Conservation (phyloP, 768 basidiomycete species). For the Fibroporia radiculosa region DNA sequence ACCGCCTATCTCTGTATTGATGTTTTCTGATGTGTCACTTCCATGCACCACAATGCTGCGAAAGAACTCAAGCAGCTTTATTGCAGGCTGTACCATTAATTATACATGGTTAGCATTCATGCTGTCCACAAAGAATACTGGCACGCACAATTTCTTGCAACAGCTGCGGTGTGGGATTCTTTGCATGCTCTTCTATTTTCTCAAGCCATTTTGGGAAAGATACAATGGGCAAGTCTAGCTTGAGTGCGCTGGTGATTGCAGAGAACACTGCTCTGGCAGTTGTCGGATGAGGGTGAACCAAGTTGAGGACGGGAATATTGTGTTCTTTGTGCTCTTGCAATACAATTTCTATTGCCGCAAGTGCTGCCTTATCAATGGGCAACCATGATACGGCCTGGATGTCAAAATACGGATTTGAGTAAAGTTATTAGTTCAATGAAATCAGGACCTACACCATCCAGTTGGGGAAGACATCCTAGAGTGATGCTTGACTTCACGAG, state of each 20-base stretch:
- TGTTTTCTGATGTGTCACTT: not conserved
- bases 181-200: not conserved
- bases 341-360: conserved; percentile 7
- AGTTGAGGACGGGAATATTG: conserved; percentile 10
- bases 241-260: not conserved
- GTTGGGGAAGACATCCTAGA: conserved; percentile 4
- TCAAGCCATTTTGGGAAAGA: not conserved
- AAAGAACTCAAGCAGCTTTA: conserved; percentile 2
- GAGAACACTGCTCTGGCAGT: conserved; percentile 1
- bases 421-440: not conserved
- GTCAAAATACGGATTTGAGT: not conserved
- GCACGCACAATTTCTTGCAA: not conserved
- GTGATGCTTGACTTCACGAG: conserved; percentile 21
- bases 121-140: not conserved
- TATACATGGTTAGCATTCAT: not conserved
- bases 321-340: not conserved
- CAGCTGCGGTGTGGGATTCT: not conserved
- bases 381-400: conserved; percentile 13
- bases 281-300: conserved; percentile 12
- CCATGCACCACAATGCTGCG: not conserved
- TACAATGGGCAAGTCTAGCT: not conserved
- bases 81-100: not conserved
- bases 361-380: conserved; percentile 11
- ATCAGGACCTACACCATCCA: conserved; percentile 6
- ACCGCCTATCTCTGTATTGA: conserved; percentile 1